Conservation (phyloP, 805 yeast species). For the Lachancea fermentati region DNA sequence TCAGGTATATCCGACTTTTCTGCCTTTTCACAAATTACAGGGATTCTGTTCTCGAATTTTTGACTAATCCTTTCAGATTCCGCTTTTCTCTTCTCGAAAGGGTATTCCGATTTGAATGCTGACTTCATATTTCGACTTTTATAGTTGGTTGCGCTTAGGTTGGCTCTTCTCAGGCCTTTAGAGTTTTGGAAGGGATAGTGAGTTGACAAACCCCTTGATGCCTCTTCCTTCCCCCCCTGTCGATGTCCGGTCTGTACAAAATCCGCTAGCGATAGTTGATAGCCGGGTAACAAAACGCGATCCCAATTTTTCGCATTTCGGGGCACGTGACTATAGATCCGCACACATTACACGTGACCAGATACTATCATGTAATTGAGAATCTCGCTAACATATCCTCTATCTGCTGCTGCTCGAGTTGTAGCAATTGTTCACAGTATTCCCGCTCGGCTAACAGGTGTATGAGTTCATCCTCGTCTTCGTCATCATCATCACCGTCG, state of each 20-base stretch:
- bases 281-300: not conserved
- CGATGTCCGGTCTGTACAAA: not conserved
- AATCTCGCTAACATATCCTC: slow-evolving; percentile 8
- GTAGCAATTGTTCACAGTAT: slow-evolving; percentile 5
- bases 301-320: too few species aligned
- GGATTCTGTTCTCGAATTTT: slow-evolving; percentile 87
- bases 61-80: slow-evolving; percentile 88
- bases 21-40: slow-evolving; percentile 94
- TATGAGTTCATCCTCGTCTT: slow-evolving; percentile 28
- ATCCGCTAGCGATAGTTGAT: not conserved
- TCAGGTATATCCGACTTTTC: slow-evolving; percentile 95
- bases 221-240: not conserved
- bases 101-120: slow-evolving; percentile 56
- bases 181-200: too few species aligned
- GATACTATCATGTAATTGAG: not conserved
- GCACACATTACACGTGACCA: not conserved
- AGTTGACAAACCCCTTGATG: not conserved
- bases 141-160: not conserved
- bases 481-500: slow-evolving; percentile 14
- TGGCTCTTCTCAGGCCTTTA: too few species aligned
- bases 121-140: slow-evolving; percentile 26
- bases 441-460: slow-evolving; percentile 6
- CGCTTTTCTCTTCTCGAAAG: slow-evolving; percentile 91
- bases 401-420: slow-evolving; percentile 8
- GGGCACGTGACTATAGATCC: too few species aligned